Evolutionary conservation across 2,329 filamentous ascomycete genomes (phyloP), one percentile per base, ranked within the genome.

Genomic region (Sporothrix mexicana): DNA sequence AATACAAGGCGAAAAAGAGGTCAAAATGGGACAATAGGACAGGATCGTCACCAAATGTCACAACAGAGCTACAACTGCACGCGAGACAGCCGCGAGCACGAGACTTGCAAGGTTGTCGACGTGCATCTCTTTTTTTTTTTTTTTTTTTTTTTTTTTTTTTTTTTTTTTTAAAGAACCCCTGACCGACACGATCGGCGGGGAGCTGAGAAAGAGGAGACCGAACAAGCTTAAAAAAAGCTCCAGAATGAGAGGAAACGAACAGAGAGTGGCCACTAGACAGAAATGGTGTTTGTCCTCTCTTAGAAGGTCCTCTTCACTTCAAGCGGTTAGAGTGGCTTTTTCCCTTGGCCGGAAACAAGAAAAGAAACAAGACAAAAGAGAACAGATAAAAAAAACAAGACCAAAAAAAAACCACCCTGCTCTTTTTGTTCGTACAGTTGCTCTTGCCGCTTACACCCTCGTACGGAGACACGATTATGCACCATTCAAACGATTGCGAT

Each of bases 401-500:
- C 30, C 30, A 49, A n/a, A n/a, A n/a, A n/a, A n/a, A n/a, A 12
- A 13, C 13, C 47, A 49, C 36, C 36, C 20, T 64, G n/a, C 12
- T 59, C 13, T 43, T 64, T 45, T 5, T 64, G 17, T 13, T 36
- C 23, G 30, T 36, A 7, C 13, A 3, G 6, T 15, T 55, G 51
- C 6, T 55, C 20, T 10, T 5, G 45, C 15, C 13, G 45, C 45
- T 47, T 47, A 12, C 45, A 17, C 45, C 45, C 13, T 45, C 41
- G 36, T 10, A 12, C 36, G 59, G 59, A 45, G 36, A 13, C 59
- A 13, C 17, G n/a, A 62, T 45, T 43, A 23, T 64, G 59, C 36
- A 64, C 59, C 59, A 64, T 23, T 23, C 36, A 64, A 15, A 64
- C 59, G 36, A 64, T 23, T 45, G 59, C 59, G 36, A 45, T 13